Evolutionary conservation across 305 asterid species (phyloP).

Genomic region (Fraxinus albicans): DNA sequence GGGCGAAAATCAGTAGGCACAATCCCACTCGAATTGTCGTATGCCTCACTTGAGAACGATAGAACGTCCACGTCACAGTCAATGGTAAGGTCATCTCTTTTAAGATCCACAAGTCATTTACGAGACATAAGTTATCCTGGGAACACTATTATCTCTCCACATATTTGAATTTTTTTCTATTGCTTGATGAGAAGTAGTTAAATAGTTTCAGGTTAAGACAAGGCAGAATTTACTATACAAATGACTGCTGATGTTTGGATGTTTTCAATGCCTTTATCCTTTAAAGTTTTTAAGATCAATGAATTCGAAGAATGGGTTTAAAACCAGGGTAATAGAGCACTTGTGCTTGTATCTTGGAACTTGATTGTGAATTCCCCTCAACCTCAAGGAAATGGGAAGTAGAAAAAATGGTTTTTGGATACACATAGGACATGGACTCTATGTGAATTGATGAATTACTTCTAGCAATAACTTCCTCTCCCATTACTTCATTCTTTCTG

Average conservation of each 20-base stretch:
- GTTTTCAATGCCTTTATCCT: neutral
- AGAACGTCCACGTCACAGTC: conserved; percentile 10
- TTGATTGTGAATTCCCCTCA: neutral
- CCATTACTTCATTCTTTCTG: neutral
- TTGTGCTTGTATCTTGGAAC: neutral
- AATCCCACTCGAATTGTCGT: conserved; percentile 4
- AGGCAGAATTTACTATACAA: neutral
- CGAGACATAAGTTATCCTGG: neutral
- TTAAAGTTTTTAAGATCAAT: neutral
- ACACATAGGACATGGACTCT: neutral
- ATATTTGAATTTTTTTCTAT: neutral
- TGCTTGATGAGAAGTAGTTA: neutral
- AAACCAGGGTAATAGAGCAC: neutral
- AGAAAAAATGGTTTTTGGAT: neutral
- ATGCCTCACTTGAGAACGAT: conserved; percentile 12
- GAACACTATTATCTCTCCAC: neutral
- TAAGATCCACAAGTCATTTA: neutral
- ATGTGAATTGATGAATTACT: neutral
- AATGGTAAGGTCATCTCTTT: conserved; percentile 14
- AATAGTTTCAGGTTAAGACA: neutral
- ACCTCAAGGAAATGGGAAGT: neutral
- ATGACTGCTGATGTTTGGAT: neutral
- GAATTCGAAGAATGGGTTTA: neutral
- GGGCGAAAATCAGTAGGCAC: conserved; percentile 19
- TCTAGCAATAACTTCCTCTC: neutral